These are phyloP conservation scores for Dothideomycetidae sp. DNA, from an alignment of 2,329 filamentous ascomycete species.

Conservation along the genomic window DNA sequence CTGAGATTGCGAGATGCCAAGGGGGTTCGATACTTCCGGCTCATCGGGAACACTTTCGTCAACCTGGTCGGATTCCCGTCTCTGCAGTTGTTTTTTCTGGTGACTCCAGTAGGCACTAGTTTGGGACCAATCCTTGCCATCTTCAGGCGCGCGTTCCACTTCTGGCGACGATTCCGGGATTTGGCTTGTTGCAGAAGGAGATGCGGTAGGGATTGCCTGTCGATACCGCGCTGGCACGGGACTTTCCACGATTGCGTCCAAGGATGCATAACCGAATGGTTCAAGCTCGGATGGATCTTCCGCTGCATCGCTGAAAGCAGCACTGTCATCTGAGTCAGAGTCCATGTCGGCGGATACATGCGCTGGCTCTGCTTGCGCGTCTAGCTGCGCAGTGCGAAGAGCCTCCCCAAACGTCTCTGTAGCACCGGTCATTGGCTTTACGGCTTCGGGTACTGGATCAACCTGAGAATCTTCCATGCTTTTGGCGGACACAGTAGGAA, in stretches of 20 bases:
- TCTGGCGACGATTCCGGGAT: constrained; percentile 9
- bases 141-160: constrained; percentile 16
- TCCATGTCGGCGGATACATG: constrained; percentile 10
- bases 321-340: constrained; percentile 32
- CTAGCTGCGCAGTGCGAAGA: neutral
- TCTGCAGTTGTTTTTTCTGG: constrained; percentile 47
- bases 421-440: constrained; percentile 1
- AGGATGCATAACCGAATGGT: constrained; percentile 53
- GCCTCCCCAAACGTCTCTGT: constrained; percentile 7
- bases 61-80: constrained; percentile 37
- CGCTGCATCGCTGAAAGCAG: constrained; percentile 62
- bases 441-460: constrained; percentile 2
- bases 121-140: constrained; percentile 45
- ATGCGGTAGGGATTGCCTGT: constrained; percentile 16
- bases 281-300: constrained; percentile 56
- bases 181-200: constrained; percentile 1
- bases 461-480: constrained; percentile 4
- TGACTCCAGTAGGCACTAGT: constrained; percentile 58
- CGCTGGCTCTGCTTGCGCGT: constrained; percentile 2
- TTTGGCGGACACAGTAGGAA: constrained; percentile 12
- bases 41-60: constrained; percentile 17
- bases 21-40: neutral
- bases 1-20: neutral
- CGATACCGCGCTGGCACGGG: constrained; percentile 27
- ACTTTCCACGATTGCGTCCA: constrained; percentile 56